A percentile compares a stretch with the other conserved stretches of the same genome.
Conservation (phyloP, 148 eudicot species). For the Diospyros lotus region DNA sequence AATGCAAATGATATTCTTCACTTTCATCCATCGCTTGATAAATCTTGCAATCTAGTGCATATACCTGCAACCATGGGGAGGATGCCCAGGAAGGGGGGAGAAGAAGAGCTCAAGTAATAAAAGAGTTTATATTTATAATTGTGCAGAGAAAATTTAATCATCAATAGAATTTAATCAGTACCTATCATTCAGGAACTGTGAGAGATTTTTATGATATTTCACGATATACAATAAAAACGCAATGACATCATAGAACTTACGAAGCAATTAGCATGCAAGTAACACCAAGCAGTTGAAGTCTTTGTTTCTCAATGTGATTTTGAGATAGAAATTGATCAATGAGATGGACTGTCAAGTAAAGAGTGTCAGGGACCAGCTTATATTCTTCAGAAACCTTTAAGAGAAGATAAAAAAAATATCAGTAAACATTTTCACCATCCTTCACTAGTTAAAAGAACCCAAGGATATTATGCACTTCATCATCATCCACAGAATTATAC, state of each 20-base stretch:
- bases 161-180: not conserved
- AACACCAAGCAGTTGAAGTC: constrained; percentile 82
- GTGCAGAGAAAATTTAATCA: not conserved
- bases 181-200: not conserved
- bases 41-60: not conserved
- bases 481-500: not conserved
- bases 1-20: not conserved
- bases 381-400: constrained; percentile 84
- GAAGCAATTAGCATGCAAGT: constrained; percentile 96
- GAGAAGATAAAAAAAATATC: not conserved
- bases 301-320: constrained; percentile 71
- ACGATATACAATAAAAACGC: not conserved
- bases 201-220: not conserved
- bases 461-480: not conserved
- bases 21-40: not conserved
- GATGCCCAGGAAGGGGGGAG: too few species aligned
- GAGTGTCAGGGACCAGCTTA: constrained; percentile 81
- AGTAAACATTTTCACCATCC: not conserved
- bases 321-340: constrained; percentile 76
- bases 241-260: constrained; percentile 43
- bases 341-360: constrained; percentile 79
- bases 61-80: not conserved
- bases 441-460: not conserved
- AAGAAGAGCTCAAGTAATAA: not conserved
- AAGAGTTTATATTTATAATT: not conserved